Conservation (phyloP, 805 yeast genomes). For the Wickerhamomyces queroliae region DNA sequence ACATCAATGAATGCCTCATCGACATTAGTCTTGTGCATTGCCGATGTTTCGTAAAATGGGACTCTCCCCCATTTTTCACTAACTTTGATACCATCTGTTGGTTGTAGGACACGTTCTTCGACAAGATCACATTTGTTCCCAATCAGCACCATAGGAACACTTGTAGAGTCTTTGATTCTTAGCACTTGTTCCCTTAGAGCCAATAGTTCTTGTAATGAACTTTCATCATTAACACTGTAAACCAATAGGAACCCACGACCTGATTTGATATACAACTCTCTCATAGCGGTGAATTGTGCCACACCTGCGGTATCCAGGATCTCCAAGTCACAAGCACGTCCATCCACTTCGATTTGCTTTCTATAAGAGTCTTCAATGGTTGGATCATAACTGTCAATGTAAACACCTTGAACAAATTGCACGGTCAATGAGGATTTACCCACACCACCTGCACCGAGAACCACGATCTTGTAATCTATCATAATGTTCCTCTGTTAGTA, state of each 20-base stretch:
- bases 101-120: constrained; percentile 66
- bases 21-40: constrained; percentile 84
- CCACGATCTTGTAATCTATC: constrained; percentile 80
- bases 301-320: constrained; percentile 90
- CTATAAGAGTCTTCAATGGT: constrained; percentile 95
- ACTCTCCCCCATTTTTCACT: constrained; percentile 82
- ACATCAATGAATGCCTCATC: constrained; percentile 88
- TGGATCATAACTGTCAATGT: constrained; percentile 90
- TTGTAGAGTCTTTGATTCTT: constrained; percentile 68
- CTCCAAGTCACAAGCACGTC: constrained; percentile 80
- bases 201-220: constrained; percentile 70
- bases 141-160: constrained; percentile 83
- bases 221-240: constrained; percentile 74
- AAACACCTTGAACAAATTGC: constrained; percentile 86
- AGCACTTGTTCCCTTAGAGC: constrained; percentile 80
- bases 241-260: constrained; percentile 89
- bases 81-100: constrained; percentile 77
- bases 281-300: constrained; percentile 94
- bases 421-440: constrained; percentile 94
- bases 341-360: constrained; percentile 84
- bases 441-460: constrained; percentile 95
- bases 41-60: constrained; percentile 90
- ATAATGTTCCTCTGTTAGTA: neutral
- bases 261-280: constrained; percentile 80
- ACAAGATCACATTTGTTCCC: constrained; percentile 89